Percentiles rank a stretch among this genome's conserved stretches.
Evolutionary conservation across 345 rosid genomes (phyloP).

Genomic region (Mangifera indica): DNA sequence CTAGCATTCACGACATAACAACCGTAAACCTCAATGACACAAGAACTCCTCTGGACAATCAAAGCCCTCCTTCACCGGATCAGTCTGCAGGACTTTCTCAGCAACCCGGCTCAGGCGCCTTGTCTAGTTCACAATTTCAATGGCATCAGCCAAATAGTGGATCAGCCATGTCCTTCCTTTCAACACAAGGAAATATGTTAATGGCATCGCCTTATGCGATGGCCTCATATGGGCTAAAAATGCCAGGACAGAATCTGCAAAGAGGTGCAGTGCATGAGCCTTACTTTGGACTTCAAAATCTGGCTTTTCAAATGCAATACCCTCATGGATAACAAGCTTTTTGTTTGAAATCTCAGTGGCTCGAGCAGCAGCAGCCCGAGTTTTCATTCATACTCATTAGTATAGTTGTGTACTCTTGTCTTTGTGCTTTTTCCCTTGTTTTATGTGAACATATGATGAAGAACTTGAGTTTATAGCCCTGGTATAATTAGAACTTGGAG

Average conservation of each 20-base stretch:
- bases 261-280: constrained; percentile 32
- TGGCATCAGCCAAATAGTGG: constrained; percentile 52
- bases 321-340: constrained; percentile 40
- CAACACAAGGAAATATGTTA: constrained; percentile 37
- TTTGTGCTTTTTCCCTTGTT: constrained; percentile 14
- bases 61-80: constrained; percentile 39
- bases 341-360: constrained; percentile 10
- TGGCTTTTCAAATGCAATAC: constrained; percentile 49
- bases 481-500: constrained; percentile 20
- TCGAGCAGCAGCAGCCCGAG: constrained; percentile 2
- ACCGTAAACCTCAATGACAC: constrained; percentile 63
- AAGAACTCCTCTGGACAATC: constrained; percentile 48
- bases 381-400: constrained; percentile 21
- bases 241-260: constrained; percentile 38
- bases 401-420: constrained; percentile 36
- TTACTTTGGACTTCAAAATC: constrained; percentile 38
- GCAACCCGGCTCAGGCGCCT: constrained; percentile 31
- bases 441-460: constrained; percentile 34
- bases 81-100: constrained; percentile 29
- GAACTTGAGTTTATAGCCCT: constrained; percentile 22
- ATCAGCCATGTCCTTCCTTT: constrained; percentile 36
- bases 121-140: constrained; percentile 40
- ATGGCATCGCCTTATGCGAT: constrained; percentile 40
- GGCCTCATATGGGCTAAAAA: constrained; percentile 39
- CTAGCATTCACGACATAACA: constrained; percentile 97